A percentile compares a stretch with the other conserved stretches of the same genome.
Conservation (phyloP, 345 rosid species). For the Populus alba region DNA sequence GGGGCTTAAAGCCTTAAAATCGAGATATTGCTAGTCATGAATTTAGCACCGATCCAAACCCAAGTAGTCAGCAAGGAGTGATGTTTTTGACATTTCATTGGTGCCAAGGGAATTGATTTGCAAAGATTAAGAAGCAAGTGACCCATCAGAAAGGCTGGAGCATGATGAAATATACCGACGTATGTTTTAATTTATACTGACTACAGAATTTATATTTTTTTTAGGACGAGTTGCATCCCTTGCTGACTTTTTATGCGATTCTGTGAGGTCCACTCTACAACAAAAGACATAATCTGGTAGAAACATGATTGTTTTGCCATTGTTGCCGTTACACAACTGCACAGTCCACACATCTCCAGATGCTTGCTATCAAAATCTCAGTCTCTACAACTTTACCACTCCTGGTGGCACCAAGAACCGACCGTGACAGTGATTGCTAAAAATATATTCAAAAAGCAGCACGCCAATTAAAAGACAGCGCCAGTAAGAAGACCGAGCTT, state of each 20-base stretch:
- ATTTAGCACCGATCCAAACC: too few species aligned
- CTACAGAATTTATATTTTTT: not conserved
- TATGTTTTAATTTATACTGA: not conserved
- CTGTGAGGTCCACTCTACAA: not conserved
- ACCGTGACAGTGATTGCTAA: not conserved
- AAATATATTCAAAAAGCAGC: not conserved
- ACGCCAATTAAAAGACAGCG: too few species aligned
- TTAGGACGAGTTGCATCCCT: not conserved
- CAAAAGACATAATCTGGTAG: not conserved
- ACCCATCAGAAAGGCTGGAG: too few species aligned
- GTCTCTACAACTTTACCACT: not conserved
- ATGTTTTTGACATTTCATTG: too few species aligned
- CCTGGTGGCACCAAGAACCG: not conserved
- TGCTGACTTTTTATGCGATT: not conserved
- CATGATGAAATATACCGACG: not conserved
- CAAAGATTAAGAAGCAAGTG: too few species aligned
- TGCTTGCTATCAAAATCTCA: not conserved
- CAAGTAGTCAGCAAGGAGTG: too few species aligned
- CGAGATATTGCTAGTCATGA: too few species aligned
- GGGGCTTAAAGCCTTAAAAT: too few species aligned
- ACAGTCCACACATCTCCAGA: not conserved
- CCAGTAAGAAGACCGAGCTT: not conserved
- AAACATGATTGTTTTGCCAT: not conserved
- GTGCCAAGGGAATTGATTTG: too few species aligned
- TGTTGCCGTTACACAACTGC: not conserved